A percentile compares a stretch with the other conserved stretches of the same genome.
These are phyloP conservation scores for Chlorophyllum brunneum DNA, from an alignment of 768 basidiomycete species.

Conservation along the genomic window DNA sequence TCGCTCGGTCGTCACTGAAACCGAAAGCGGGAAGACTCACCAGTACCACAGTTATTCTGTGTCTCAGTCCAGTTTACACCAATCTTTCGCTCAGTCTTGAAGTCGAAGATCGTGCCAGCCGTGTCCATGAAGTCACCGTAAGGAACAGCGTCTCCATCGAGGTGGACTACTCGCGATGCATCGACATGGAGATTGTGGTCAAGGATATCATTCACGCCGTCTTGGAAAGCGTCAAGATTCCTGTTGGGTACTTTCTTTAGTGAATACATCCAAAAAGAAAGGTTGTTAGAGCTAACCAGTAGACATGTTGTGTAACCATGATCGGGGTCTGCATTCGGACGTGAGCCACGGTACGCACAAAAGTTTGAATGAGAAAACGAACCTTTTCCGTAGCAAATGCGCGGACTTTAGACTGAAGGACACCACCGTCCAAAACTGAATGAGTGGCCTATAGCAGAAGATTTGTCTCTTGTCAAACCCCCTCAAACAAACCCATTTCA, in stretches of 20 bases:
- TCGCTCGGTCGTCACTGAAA: not conserved
- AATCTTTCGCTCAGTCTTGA: slow-evolving; percentile 28
- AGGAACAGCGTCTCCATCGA: slow-evolving; percentile 34
- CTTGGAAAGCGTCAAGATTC: slow-evolving; percentile 52
- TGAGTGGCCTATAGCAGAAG: slow-evolving; percentile 37
- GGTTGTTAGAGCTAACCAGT: slow-evolving; percentile 37
- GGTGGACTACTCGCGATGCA: slow-evolving; percentile 32
- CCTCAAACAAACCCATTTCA: not conserved
- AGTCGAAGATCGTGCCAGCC: slow-evolving; percentile 36
- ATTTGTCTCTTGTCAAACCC: not conserved
- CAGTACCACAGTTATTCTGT: slow-evolving; percentile 23
- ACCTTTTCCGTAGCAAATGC: slow-evolving; percentile 45
- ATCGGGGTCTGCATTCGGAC: slow-evolving; percentile 46
- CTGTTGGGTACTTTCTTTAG: slow-evolving; percentile 11
- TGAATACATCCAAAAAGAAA: not conserved
- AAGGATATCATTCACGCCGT: slow-evolving; percentile 31
- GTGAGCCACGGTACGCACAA: not conserved
- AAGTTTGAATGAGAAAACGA: not conserved
- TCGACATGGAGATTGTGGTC: slow-evolving; percentile 28
- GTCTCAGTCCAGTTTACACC: slow-evolving; percentile 33
- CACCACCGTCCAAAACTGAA: slow-evolving; percentile 39
- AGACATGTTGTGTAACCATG: slow-evolving; percentile 54
- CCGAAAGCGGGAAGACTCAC: slow-evolving; percentile 15
- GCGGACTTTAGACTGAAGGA: slow-evolving; percentile 37
- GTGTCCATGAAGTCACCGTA: slow-evolving; percentile 31